Percentiles rank a stretch among this genome's conserved stretches.
These are phyloP conservation scores for Alternaria sp. DNA, from an alignment of 2,329 filamentous ascomycete species.

Conservation along the genomic window DNA sequence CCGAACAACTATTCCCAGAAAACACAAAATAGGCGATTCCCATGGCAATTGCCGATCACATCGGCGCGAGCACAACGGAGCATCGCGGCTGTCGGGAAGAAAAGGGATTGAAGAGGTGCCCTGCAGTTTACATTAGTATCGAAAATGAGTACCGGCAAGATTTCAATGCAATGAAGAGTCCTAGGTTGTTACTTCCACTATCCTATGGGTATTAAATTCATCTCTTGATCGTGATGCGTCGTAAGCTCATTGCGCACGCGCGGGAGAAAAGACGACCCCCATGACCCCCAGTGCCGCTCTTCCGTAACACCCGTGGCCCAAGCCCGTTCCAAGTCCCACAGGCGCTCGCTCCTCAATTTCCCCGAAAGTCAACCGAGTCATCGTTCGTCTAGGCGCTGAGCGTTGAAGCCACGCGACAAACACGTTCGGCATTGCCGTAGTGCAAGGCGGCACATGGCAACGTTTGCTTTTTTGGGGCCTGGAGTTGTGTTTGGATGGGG, in stretches of 20 bases:
- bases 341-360: background rate
- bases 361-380: background rate
- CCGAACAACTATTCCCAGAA: background rate
- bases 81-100: background rate
- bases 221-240: background rate
- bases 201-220: background rate
- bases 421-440: background rate
- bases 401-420: background rate
- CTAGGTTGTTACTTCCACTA: rapidly evolving
- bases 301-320: background rate
- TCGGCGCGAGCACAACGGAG: background rate
- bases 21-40: background rate
- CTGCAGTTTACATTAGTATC: background rate
- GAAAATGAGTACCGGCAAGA: background rate
- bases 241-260: background rate
- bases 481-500: background rate
- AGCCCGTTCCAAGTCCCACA: background rate
- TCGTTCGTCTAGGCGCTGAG: background rate
- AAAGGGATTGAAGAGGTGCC: background rate
- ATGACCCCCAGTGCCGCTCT: background rate
- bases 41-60: background rate
- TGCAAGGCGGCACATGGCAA: background rate
- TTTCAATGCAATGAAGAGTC: background rate
- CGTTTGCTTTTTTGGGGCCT: background rate
- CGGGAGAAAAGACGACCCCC: too few relatives aligned